Conservation (phyloP, 805 yeast genomes). For the Pichia manshurica region DNA sequence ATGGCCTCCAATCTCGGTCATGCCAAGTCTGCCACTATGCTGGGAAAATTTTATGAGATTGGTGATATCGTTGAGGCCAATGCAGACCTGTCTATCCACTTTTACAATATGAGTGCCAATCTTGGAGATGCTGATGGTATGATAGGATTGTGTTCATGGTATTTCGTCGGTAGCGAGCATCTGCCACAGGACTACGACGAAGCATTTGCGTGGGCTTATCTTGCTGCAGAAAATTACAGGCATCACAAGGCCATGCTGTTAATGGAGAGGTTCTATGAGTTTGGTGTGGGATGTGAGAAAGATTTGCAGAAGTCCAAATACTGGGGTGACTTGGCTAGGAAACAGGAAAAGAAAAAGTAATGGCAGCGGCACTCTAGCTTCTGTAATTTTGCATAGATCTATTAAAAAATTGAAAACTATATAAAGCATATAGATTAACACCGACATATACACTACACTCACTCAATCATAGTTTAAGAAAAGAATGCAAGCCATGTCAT, state of each 20-base stretch:
- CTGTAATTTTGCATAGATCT: neutral
- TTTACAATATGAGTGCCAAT: slow-evolving; percentile 84
- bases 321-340: slow-evolving; percentile 77
- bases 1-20: slow-evolving; percentile 89
- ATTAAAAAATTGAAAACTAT: neutral
- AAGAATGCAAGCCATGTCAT: too few relatives aligned
- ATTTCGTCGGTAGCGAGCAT: slow-evolving; percentile 86
- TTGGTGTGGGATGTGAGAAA: slow-evolving; percentile 77
- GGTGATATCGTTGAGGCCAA: slow-evolving; percentile 76
- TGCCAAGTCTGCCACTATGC: slow-evolving; percentile 66
- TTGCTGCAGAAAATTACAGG: slow-evolving; percentile 67
- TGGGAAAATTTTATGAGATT: slow-evolving; percentile 80
- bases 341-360: neutral
- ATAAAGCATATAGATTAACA: neutral
- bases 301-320: slow-evolving; percentile 52
- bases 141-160: slow-evolving; percentile 97
- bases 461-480: too few relatives aligned
- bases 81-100: slow-evolving; percentile 79
- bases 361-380: too few relatives aligned
- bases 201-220: slow-evolving; percentile 90
- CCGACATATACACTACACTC: too few relatives aligned
- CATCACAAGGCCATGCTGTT: slow-evolving; percentile 80
- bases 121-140: slow-evolving; percentile 85
- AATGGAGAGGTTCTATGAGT: slow-evolving; percentile 74
- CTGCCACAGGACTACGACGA: slow-evolving; percentile 73